Conservation (phyloP, 2,329 filamentous ascomycete species). For the Phyllosticta citribraziliensis region DNA sequence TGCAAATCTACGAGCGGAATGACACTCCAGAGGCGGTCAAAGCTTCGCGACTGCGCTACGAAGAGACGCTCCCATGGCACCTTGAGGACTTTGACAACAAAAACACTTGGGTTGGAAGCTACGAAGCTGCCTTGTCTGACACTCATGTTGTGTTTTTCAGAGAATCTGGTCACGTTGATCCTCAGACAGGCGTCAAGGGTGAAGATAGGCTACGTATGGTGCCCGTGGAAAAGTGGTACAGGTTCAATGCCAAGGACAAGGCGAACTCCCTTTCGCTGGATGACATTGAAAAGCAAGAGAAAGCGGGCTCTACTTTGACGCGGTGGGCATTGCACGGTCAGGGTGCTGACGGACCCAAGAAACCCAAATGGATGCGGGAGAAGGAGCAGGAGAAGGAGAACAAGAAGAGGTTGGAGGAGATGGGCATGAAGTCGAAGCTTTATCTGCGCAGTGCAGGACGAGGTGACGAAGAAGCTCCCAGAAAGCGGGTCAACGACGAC, state of each 20-base stretch:
- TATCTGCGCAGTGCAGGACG: constrained; percentile 11
- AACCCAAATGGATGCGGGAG: constrained; percentile 48
- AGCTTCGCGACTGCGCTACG: constrained; percentile 60
- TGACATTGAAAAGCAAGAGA: constrained; percentile 7
- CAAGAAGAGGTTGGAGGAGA: constrained; percentile 14
- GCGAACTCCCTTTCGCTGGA: constrained; percentile 47
- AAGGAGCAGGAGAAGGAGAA: constrained; percentile 40
- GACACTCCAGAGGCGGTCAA: constrained; percentile 63
- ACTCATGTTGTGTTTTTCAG: constrained; percentile 69
- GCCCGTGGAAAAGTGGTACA: constrained; percentile 93
- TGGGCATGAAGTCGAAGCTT: constrained; percentile 12
- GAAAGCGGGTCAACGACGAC: constrained; percentile 31
- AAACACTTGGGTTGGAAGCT: constrained; percentile 86
- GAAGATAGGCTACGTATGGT: constrained; percentile 61
- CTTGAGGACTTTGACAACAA: constrained; percentile 93
- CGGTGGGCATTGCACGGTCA: constrained; percentile 58
- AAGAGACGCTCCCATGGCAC: constrained; percentile 94
- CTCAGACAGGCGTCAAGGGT: not conserved
- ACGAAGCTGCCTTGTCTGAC: constrained; percentile 80
- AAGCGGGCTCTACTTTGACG: not conserved
- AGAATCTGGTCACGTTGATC: constrained; percentile 39
- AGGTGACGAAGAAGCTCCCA: constrained; percentile 29
- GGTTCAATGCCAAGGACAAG: constrained; percentile 65
- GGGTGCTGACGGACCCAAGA: constrained; percentile 62
- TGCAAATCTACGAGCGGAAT: constrained; percentile 76